Conservation (phyloP, 83 land plant genomes). For the Picea abies region DNA sequence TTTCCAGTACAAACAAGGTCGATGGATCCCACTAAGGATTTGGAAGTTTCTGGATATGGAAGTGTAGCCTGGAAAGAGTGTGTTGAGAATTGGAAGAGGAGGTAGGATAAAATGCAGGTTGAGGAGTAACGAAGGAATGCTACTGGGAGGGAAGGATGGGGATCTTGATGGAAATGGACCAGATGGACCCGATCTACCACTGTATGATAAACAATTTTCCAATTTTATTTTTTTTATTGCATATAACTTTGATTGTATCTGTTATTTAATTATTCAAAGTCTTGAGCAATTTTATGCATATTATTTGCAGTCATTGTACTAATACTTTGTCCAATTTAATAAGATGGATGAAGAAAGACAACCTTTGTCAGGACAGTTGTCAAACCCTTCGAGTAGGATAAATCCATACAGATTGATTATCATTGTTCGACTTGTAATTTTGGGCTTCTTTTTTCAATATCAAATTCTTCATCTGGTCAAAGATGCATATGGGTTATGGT, state of each 20-base stretch:
- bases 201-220: conserved; percentile 25
- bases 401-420: conserved; percentile 23
- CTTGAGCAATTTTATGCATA: not conserved
- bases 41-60: conserved; percentile 41
- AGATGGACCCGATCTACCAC: conserved; percentile 49
- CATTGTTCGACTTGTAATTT: conserved; percentile 53
- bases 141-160: conserved; percentile 16
- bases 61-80: conserved; percentile 69
- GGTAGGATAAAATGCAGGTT: conserved; percentile 48
- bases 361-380: conserved; percentile 74
- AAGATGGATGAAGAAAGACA: conserved; percentile 80
- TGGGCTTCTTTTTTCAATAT: conserved; percentile 41
- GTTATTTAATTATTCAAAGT: not conserved
- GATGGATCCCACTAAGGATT: conserved; percentile 56
- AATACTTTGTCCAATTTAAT: not conserved
- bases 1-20: conserved; percentile 44
- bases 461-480: no score
- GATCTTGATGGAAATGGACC: conserved; percentile 17
- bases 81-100: conserved; percentile 68
- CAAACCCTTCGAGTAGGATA: conserved; percentile 70
- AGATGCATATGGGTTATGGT: not conserved
- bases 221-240: not conserved
- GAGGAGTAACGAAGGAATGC: not conserved
- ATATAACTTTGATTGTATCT: no score
- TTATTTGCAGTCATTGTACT: not conserved